These are phyloP conservation scores for Camillea tinctor DNA, from an alignment of 2,329 filamentous ascomycete genomes.

Conservation along the genomic window DNA sequence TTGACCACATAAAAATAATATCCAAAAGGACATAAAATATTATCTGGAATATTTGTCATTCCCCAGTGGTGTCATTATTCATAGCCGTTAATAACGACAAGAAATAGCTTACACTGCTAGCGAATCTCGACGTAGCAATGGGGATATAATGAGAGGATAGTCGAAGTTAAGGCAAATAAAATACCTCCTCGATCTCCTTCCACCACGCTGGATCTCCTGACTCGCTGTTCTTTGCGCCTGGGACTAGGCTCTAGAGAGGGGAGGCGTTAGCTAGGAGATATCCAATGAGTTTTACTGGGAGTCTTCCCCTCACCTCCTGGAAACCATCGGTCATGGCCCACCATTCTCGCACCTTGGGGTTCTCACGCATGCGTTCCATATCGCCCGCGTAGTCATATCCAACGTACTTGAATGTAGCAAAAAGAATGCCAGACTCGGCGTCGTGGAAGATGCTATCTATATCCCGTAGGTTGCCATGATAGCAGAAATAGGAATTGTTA, in stretches of 20 bases:
- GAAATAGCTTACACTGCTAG: too few relatives aligned
- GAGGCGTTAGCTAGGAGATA: too few relatives aligned
- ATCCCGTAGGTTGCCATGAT: neutral
- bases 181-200: constrained; percentile 68
- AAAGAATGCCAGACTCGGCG: constrained; percentile 60
- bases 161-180: constrained; percentile 55
- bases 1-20: too few relatives aligned
- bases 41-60: too few relatives aligned
- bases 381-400: constrained; percentile 70
- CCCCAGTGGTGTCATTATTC: too few relatives aligned
- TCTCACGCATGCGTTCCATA: constrained; percentile 73
- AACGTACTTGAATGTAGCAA: constrained; percentile 77
- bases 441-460: constrained; percentile 74
- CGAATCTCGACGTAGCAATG: too few relatives aligned
- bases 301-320: constrained; percentile 52
- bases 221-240: constrained; percentile 58
- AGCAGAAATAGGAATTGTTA: neutral
- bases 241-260: constrained; percentile 44
- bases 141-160: neutral
- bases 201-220: constrained; percentile 65
- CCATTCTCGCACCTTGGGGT: constrained; percentile 73
- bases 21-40: too few relatives aligned
- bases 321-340: constrained; percentile 78
- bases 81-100: too few relatives aligned
- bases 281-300: neutral